A percentile compares a stretch with the other conserved stretches of the same genome.
phyloP scores from a whole-genome alignment of 2,329 filamentous ascomycete species.

The Didymella sp. region DNA sequence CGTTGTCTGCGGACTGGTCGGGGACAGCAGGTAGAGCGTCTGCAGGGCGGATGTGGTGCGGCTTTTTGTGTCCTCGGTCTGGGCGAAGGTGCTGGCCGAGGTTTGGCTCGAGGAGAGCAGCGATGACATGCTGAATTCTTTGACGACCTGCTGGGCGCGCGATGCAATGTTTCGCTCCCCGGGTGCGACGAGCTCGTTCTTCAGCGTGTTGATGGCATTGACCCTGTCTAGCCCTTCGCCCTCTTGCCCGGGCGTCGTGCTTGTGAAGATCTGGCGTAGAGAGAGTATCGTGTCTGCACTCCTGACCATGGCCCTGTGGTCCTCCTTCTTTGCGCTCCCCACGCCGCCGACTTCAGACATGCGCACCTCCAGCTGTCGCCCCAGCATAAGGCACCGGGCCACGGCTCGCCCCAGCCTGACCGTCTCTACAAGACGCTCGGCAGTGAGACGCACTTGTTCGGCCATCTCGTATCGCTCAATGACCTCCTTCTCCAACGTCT shows the following conservation, averaged over 20 bases:
- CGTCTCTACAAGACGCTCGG: slow-evolving; percentile 80
- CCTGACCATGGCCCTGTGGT: slow-evolving; percentile 79
- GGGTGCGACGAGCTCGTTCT: slow-evolving; percentile 72
- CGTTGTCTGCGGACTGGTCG: slow-evolving; percentile 61
- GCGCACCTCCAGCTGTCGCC: slow-evolving; percentile 86
- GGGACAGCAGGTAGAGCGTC: slow-evolving; percentile 82
- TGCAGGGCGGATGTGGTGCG: slow-evolving; percentile 76
- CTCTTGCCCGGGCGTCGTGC: slow-evolving; percentile 73
- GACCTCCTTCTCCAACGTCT: slow-evolving; percentile 84
- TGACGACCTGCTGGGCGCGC: slow-evolving; percentile 77
- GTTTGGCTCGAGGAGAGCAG: slow-evolving; percentile 51
- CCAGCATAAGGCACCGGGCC: slow-evolving; percentile 78
- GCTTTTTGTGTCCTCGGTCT: slow-evolving; percentile 76
- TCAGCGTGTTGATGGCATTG: slow-evolving; percentile 73
- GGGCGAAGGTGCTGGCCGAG: slow-evolving; percentile 59
- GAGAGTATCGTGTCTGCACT: slow-evolving; percentile 81
- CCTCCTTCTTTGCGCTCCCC: slow-evolving; percentile 64
- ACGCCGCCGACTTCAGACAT: slow-evolving; percentile 70
- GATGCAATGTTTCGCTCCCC: slow-evolving; percentile 76
- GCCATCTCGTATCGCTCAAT: slow-evolving; percentile 84
- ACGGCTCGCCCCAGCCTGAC: slow-evolving; percentile 78
- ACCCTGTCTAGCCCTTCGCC: slow-evolving; percentile 78
- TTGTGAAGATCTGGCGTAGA: slow-evolving; percentile 74
- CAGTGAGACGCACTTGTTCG: slow-evolving; percentile 79
- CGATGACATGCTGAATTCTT: slow-evolving; percentile 79